phyloP scores from a whole-genome alignment of 129 eudicot genomes.

The Sambucus nigra region DNA sequence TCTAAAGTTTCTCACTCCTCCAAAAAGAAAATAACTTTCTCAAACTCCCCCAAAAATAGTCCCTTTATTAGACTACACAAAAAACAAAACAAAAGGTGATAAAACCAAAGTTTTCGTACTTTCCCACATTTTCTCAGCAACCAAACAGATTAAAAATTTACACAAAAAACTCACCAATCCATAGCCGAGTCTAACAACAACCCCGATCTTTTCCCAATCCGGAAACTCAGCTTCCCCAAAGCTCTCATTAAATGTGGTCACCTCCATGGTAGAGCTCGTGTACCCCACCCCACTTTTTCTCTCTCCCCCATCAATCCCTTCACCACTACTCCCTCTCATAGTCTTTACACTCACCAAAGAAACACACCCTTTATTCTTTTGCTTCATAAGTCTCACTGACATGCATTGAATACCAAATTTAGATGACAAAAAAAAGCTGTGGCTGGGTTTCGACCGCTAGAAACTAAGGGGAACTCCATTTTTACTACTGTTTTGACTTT shows the following conservation, averaged over 20 bases:
- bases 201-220: constrained; percentile 97
- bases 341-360: constrained; percentile 29
- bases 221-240: constrained; percentile 71
- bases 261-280: constrained; percentile 73
- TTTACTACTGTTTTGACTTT: background rate
- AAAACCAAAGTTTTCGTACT: constrained; percentile 4
- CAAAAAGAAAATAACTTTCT: too few species aligned
- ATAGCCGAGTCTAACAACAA: constrained; percentile 88
- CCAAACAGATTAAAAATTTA: background rate
- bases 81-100: too few species aligned
- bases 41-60: too few species aligned
- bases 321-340: constrained; percentile 34
- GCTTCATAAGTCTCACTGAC: constrained; percentile 22
- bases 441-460: constrained; percentile 37
- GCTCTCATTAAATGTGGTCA: constrained; percentile 75
- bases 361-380: constrained; percentile 12
- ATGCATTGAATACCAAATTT: constrained; percentile 10
- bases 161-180: constrained; percentile 57
- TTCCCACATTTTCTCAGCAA: constrained; percentile 3
- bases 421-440: constrained; percentile 27
- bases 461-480: constrained; percentile 47
- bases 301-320: constrained; percentile 41
- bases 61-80: too few species aligned
- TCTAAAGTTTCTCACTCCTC: too few species aligned
- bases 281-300: constrained; percentile 35